Evolutionary conservation across 148 eudicot species (phyloP), one percentile per base, ranked within the genome.

Genomic region (Camellia japonica): DNA sequence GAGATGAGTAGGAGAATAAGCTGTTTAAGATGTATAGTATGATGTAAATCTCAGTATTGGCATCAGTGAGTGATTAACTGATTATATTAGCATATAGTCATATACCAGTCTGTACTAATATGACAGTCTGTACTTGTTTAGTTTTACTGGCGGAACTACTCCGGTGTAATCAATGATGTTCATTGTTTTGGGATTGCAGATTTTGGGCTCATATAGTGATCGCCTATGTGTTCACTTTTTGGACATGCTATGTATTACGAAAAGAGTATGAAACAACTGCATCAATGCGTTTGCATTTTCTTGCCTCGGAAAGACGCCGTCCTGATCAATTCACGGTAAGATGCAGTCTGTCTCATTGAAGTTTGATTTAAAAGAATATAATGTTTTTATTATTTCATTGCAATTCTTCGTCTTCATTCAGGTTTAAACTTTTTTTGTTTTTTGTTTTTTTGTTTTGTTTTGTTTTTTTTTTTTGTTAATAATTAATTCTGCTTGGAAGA

Each of bases 311-410:
- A 86, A 92, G 76, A 81, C 90, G 98, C 5, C 98, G 97, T 52
- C 95, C 98, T 54, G 99, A 96, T 82, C 99, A 96, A 75, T 96
- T 93, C 81, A 89, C 97, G 5, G 99, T 96, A 88, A 86, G 93
- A 76, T 73, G 44, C 78, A 14, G 6, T 67, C 47, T 81, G 4
- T 76, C 80, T 79, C 54, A 43, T 18, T 7, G 38, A 38, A 12
- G n/a, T 46, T 46, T 3, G 1, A 19, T 7, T 61, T 16, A 38
- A 30, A 61, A 56, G 30, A 51, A 68, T 38, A 7, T 83, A 6
- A 13, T 9, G 9, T 7, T 60, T 52, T 42, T 65, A 44, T 63
- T n/a, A 18, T 77, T 30, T 83, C 66, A 4, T 68, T 46, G 7
- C 58, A 7, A 19, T 68, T 71, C 62, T 47, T 80, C 49, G 8